Conservation (phyloP, 768 basidiomycete species). For the Austroboletus festivus region DNA sequence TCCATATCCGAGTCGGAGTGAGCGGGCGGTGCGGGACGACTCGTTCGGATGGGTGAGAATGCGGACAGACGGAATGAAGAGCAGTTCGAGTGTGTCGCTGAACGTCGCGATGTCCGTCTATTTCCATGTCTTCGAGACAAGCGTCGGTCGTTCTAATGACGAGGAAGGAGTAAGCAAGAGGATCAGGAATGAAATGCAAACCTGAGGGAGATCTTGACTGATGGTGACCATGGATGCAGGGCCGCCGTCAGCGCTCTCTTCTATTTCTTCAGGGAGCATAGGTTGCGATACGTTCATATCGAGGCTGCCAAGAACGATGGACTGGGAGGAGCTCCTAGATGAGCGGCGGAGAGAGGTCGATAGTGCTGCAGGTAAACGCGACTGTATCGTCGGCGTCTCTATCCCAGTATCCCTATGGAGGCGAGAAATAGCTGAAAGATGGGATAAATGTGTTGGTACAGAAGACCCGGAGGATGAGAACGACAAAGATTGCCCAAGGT, state of each 20-base stretch:
- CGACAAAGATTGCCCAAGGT: conserved; percentile 14
- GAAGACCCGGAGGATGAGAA: conserved; percentile 21
- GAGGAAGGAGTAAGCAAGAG: background rate
- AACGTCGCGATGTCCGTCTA: conserved; percentile 21
- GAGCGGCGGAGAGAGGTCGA: conserved; percentile 24
- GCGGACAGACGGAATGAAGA: conserved; percentile 25
- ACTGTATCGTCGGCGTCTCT: conserved; percentile 20
- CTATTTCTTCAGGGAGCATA: conserved; percentile 10
- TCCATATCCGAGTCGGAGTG: background rate
- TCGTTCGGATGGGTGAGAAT: conserved; percentile 10
- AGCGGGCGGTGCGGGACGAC: background rate
- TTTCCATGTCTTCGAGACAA: conserved; percentile 16
- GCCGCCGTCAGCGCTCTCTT: conserved; percentile 8
- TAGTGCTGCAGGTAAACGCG: conserved; percentile 10
- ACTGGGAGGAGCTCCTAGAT: conserved; percentile 19
- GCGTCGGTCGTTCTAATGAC: conserved; percentile 20
- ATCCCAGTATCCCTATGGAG: conserved; percentile 1
- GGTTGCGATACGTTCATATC: conserved; percentile 24
- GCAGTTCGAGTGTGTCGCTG: conserved; percentile 5
- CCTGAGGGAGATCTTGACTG: conserved; percentile 32
- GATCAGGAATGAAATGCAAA: conserved; percentile 5
- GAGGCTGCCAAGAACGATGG: conserved; percentile 26
- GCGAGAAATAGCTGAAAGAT: conserved; percentile 12
- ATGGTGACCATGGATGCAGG: conserved; percentile 15
- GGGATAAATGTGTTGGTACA: conserved; percentile 18